Conservation (phyloP, 1,284 basidiomycete species). For the Pascua guehoae region DNA sequence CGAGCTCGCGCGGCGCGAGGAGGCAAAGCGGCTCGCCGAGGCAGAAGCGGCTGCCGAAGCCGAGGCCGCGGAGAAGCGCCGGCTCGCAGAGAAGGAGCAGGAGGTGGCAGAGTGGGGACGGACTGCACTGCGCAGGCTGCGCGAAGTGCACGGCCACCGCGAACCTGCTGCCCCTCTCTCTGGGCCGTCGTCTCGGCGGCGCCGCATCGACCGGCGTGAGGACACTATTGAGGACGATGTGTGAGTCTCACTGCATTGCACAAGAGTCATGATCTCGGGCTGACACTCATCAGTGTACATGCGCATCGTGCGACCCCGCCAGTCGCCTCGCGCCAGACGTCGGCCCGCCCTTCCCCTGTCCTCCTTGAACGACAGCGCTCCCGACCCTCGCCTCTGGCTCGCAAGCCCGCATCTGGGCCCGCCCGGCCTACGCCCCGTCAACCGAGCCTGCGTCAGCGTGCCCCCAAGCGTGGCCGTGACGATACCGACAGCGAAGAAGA, state of each 20-base stretch:
- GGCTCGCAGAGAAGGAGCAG: slow-evolving; percentile 6
- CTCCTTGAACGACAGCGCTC: neutral
- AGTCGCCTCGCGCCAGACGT: neutral
- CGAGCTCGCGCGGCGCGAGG: slow-evolving; percentile 17
- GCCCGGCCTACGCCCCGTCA: neutral
- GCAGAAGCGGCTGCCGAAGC: neutral
- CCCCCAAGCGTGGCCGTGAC: slow-evolving; percentile 9
- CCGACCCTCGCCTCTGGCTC: neutral
- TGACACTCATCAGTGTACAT: too few relatives aligned
- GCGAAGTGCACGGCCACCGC: slow-evolving; percentile 8
- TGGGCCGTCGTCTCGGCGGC: too few relatives aligned
- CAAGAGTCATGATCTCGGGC: too few relatives aligned
- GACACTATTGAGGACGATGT: slow-evolving; percentile 4
- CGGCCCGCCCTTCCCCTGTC: neutral
- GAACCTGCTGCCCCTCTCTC: neutral
- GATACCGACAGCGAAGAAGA: slow-evolving; percentile 10
- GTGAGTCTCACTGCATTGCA: slow-evolving; percentile 3
- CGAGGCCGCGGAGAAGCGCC: slow-evolving; percentile 5
- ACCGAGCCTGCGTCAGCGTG: neutral
- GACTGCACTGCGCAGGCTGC: slow-evolving; percentile 5
- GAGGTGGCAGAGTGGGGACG: slow-evolving; percentile 20
- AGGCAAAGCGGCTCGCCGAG: neutral
- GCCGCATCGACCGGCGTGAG: slow-evolving; percentile 8
- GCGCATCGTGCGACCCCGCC: neutral
- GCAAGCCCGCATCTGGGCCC: neutral